phyloP scores from a whole-genome alignment of 306 rosid genomes.

The Gynostemma pentaphyllum region DNA sequence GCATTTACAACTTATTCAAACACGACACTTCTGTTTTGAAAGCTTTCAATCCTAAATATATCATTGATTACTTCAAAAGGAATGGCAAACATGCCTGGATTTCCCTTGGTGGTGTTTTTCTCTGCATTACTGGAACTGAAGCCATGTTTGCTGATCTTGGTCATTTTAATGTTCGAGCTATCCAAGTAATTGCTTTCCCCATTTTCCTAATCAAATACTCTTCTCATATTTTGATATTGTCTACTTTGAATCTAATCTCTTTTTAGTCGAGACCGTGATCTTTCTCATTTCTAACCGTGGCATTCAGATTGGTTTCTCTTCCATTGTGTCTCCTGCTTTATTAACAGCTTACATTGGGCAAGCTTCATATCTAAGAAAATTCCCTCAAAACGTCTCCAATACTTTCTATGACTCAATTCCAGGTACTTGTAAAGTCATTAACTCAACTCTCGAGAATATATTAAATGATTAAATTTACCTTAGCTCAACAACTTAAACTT shows the following conservation, averaged over 20 bases:
- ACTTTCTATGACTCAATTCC: conserved; percentile 48
- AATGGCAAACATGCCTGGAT: conserved; percentile 43
- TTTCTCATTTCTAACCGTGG: too few relatives aligned
- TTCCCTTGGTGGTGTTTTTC: conserved; percentile 52
- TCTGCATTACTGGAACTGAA: conserved; percentile 66
- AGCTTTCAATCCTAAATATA: conserved; percentile 49
- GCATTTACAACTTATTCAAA: conserved; percentile 45
- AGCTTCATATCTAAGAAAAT: conserved; percentile 53
- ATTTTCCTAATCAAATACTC: too few relatives aligned
- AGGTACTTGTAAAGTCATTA: too few relatives aligned
- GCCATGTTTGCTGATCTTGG: conserved; percentile 98
- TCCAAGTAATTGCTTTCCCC: too few relatives aligned
- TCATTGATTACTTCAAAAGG: conserved; percentile 30
- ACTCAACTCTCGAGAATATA: too few relatives aligned
- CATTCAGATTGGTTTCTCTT: conserved; percentile 53
- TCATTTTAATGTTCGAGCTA: conserved; percentile 56
- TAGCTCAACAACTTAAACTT: too few relatives aligned
- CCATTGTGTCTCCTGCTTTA: conserved; percentile 35
- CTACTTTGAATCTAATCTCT: too few relatives aligned
- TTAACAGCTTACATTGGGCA: conserved; percentile 35
- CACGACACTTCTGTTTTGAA: conserved; percentile 29
- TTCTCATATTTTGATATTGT: too few relatives aligned
- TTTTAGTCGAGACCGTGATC: too few relatives aligned
- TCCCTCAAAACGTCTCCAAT: conserved; percentile 18
- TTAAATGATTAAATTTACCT: too few relatives aligned